Evolutionary conservation across 2,329 filamentous ascomycete genomes (phyloP).

Genomic region (Scytalidium sp.): DNA sequence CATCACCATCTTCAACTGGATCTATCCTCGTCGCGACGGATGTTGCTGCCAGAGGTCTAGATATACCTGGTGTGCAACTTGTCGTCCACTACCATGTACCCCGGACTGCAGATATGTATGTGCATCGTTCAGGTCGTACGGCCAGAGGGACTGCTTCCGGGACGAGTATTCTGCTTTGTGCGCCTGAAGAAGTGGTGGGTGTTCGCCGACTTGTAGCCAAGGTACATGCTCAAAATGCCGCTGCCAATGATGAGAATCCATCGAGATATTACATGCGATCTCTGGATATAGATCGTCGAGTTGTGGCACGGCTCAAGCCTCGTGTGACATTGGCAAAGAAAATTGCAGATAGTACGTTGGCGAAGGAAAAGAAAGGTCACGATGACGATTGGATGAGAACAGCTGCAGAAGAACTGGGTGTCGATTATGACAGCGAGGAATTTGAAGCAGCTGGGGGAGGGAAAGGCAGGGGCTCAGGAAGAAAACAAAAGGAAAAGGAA

Average conservation of each 20-base stretch:
- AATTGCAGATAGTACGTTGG: conserved; percentile 76
- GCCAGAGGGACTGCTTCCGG: conserved; percentile 78
- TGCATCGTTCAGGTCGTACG: conserved; percentile 92
- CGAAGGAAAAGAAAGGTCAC: conserved; percentile 81
- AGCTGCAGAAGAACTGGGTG: conserved; percentile 87
- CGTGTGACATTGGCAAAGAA: conserved; percentile 80
- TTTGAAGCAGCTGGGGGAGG: conserved; percentile 62
- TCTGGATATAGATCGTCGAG: conserved; percentile 76
- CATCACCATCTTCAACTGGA: conserved; percentile 50
- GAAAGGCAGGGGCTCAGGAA: conserved; percentile 67
- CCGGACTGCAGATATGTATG: conserved; percentile 86
- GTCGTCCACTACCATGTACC: conserved; percentile 96
- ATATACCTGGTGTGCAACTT: conserved; percentile 85
- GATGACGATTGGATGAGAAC: conserved; percentile 82
- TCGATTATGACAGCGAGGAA: conserved; percentile 90
- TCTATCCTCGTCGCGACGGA: conserved; percentile 88
- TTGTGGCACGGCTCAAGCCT: conserved; percentile 73
- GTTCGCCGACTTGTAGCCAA: conserved; percentile 83
- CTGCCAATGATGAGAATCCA: conserved; percentile 37
- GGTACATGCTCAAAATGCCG: conserved; percentile 65
- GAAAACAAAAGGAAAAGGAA: conserved; percentile 73
- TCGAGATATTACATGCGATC: conserved; percentile 70
- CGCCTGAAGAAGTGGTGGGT: conserved; percentile 84
- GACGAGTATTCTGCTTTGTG: conserved; percentile 82
- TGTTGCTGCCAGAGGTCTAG: conserved; percentile 87